phyloP scores from a whole-genome alignment of 1,284 basidiomycete genomes.

The Sphagnurus paluster region DNA sequence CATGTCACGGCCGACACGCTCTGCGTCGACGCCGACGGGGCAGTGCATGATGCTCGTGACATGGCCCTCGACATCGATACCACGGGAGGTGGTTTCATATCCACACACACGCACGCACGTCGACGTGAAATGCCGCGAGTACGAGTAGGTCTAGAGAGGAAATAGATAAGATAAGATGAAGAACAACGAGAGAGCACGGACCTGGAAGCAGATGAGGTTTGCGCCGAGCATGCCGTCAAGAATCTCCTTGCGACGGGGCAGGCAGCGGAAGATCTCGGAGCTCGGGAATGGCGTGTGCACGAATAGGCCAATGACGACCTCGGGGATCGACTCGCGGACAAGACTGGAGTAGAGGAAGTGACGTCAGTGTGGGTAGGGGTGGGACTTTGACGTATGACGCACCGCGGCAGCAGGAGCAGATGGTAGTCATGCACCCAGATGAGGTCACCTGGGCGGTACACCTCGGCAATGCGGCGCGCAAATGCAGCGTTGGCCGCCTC shows the following conservation, averaged over 20 bases:
- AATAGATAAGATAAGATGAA: neutral
- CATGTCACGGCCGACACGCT: conserved; percentile 84
- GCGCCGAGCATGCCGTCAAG: conserved; percentile 98
- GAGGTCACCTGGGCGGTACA: conserved; percentile 89
- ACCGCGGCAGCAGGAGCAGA: conserved; percentile 82
- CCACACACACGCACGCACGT: conserved; percentile 96
- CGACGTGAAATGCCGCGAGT: conserved; percentile 93
- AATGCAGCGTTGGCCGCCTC: conserved; percentile 86
- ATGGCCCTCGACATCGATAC: conserved; percentile 91
- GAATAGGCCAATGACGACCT: conserved; percentile 88
- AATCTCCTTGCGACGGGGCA: conserved; percentile 88
- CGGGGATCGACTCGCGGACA: conserved; percentile 76
- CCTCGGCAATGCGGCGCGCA: conserved; percentile 72
- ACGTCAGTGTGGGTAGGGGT: neutral
- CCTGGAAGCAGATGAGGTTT: conserved; percentile 94
- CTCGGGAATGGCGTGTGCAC: conserved; percentile 98
- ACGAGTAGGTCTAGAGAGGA: conserved; percentile 80
- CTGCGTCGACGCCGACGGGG: conserved; percentile 97
- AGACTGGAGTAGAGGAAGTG: conserved; percentile 43
- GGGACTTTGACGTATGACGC: conserved; percentile 9
- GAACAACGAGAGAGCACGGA: conserved; percentile 18
- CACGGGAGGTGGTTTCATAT: conserved; percentile 82
- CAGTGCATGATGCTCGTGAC: conserved; percentile 87
- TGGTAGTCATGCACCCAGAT: conserved; percentile 95
- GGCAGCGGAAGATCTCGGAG: conserved; percentile 93